Evolutionary conservation across 2,329 filamentous ascomycete genomes (phyloP).

Genomic region (Sarocladium brachiariae): DNA sequence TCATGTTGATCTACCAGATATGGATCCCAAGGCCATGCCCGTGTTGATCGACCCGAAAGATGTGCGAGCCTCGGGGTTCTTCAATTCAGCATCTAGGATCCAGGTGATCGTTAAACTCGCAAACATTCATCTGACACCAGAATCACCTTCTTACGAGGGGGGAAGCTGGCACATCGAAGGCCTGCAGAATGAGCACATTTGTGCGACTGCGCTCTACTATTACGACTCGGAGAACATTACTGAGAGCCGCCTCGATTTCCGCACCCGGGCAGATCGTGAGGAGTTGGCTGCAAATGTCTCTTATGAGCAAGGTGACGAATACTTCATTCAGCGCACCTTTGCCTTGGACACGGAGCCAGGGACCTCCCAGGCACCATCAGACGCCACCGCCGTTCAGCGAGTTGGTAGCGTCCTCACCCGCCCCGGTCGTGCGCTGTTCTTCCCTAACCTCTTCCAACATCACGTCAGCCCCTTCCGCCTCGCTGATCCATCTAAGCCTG

Average conservation of each 20-base stretch:
- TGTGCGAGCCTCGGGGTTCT: conserved; percentile 23
- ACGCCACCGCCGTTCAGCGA: conserved; percentile 20
- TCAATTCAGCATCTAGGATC: conserved; percentile 27
- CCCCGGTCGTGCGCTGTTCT: conserved; percentile 44
- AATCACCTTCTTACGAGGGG: conserved; percentile 45
- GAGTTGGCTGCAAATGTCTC: conserved; percentile 17
- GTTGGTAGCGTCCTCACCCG: conserved; percentile 41
- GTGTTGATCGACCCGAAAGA: conserved; percentile 10
- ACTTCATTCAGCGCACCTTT: conserved; percentile 27
- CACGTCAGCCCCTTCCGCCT: conserved; percentile 45
- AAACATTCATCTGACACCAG: conserved; percentile 53
- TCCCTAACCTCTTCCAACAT: conserved; percentile 49
- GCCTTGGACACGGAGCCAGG: conserved; percentile 21
- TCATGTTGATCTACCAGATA: conserved; percentile 14
- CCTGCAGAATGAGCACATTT: conserved; percentile 55
- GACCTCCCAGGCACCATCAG: neutral
- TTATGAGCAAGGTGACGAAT: conserved; percentile 27
- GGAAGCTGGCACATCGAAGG: conserved; percentile 52
- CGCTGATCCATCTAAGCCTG: conserved; percentile 41
- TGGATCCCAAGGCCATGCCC: conserved; percentile 1
- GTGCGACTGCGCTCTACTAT: conserved; percentile 56
- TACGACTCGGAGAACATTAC: conserved; percentile 55
- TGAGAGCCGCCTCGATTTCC: conserved; percentile 43
- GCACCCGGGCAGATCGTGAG: conserved; percentile 29
- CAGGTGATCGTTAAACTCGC: conserved; percentile 60